Evolutionary conservation across 139 green algal genomes (phyloP), one percentile per base, ranked within the genome.

Genomic region (Micractinium conductrix): DNA sequence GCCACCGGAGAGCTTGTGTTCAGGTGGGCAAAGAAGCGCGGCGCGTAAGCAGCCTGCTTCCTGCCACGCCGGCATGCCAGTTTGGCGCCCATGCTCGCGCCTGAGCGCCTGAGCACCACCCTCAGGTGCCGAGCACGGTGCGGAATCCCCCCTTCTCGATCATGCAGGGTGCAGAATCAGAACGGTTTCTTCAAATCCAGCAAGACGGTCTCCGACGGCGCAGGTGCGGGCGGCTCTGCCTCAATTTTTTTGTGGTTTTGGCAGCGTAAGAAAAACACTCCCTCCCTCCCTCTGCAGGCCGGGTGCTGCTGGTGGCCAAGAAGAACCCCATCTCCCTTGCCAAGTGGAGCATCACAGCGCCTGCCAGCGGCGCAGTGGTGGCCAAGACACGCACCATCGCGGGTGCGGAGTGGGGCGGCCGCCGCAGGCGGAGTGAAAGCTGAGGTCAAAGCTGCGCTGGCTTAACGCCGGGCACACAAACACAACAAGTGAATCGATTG

Each of bases 321-420:
- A 80, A 80, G 16, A 45, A 42, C 8, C 45, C 74, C 10, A n/a
- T 80, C 40, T 48, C n/a, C 48, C 45, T 80, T 5, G 74, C 74
- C 48, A 80, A 80, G 74, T 80, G 74, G 74, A 80, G 24, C 17
- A 44, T 80, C n/a, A 44, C 9, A 1, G 22, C 12, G n/a, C 74
- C 74, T 10, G 21, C 19, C 2, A 33, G 48, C 35, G 28, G 38
- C 4, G n/a, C n/a, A n/a, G 74, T 45, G n/a, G 16, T 67, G 45
- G 74, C 74, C 53, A 80, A 80, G 74, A 68, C 74, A 2, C 45
- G 74, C 3, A 80, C 74, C 0, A 16, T 80, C 12, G 37, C 74
- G 24, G 74, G 74, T 62, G 48, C 12, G 48, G 10, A 21, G 53
- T 19, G 24, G 53, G 19, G 5, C 53, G 24, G 8, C 24, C 5